phyloP scores from a whole-genome alignment of 2,329 filamentous ascomycete species.

The Metarhizium anisopliae region DNA sequence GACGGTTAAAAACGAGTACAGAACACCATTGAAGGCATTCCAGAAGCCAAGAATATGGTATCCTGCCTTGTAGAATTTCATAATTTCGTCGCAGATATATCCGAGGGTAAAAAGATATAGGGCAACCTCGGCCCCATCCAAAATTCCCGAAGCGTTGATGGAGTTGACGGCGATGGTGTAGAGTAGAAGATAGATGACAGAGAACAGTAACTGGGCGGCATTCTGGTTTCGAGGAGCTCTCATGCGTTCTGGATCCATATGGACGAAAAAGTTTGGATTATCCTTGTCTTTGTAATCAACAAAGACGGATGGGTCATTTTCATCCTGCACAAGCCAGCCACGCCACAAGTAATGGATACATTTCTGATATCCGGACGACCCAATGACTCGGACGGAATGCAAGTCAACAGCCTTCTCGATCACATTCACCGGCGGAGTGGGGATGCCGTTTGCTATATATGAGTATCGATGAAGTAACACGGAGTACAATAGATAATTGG shows the following conservation, averaged over 20 bases:
- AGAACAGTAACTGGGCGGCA: slow-evolving; percentile 75
- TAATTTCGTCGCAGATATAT: slow-evolving; percentile 78
- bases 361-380: slow-evolving; percentile 90
- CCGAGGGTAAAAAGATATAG: slow-evolving; percentile 88
- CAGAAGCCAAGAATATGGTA: slow-evolving; percentile 89
- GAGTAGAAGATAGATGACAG: slow-evolving; percentile 70
- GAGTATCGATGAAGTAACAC: slow-evolving; percentile 85
- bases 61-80: slow-evolving; percentile 92
- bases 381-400: slow-evolving; percentile 81
- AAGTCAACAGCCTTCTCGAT: slow-evolving; percentile 91
- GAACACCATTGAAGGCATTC: slow-evolving; percentile 84
- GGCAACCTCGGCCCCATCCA: slow-evolving; percentile 75
- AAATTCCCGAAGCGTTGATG: slow-evolving; percentile 73
- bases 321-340: slow-evolving; percentile 94
- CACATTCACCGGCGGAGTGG: slow-evolving; percentile 72
- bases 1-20: slow-evolving; percentile 71
- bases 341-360: slow-evolving; percentile 89
- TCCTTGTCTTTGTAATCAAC: slow-evolving; percentile 78
- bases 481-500: slow-evolving; percentile 67
- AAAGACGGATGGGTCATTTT: slow-evolving; percentile 82
- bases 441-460: slow-evolving; percentile 60
- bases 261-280: slow-evolving; percentile 65
- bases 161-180: slow-evolving; percentile 93
- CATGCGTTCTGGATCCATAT: slow-evolving; percentile 93
- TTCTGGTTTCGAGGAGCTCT: slow-evolving; percentile 90